These are phyloP conservation scores for Syncephalis fuscata DNA, from an alignment of 371 early-diverging fungal genomes.

Conservation along the genomic window DNA sequence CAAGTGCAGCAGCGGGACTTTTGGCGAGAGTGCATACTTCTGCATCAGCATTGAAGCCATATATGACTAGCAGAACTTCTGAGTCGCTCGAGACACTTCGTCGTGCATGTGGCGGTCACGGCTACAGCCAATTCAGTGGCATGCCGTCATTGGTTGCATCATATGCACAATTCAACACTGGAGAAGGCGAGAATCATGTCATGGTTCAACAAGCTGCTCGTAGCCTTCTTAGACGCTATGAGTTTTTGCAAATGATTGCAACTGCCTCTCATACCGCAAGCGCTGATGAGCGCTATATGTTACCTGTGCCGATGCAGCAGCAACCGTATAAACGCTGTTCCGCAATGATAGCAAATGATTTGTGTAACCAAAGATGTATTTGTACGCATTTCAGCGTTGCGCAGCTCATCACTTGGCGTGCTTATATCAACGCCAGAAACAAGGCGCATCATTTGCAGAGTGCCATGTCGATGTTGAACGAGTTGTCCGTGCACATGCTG, in stretches of 20 bases:
- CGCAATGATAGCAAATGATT: too few species aligned
- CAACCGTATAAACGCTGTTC: slow-evolving; percentile 7
- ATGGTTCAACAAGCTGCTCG: slow-evolving; percentile 67
- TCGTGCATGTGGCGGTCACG: slow-evolving; percentile 78
- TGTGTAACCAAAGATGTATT: too few species aligned
- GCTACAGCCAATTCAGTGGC: slow-evolving; percentile 62
- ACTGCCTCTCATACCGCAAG: not conserved
- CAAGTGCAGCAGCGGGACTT: slow-evolving; percentile 38
- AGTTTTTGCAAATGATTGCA: not conserved
- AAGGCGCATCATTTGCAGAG: too few species aligned
- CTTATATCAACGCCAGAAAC: too few species aligned
- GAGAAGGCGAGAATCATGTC: slow-evolving; percentile 76
- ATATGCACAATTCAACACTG: slow-evolving; percentile 50
- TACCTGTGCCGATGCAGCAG: slow-evolving; percentile 17
- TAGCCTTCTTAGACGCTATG: slow-evolving; percentile 18
- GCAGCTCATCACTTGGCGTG: too few species aligned
- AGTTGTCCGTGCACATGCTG: too few species aligned
- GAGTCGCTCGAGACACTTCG: slow-evolving; percentile 66
- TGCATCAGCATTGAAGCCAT: slow-evolving; percentile 64
- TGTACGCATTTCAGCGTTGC: too few species aligned
- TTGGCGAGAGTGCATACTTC: slow-evolving; percentile 69
- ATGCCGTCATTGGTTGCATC: slow-evolving; percentile 51
- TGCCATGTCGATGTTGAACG: too few species aligned
- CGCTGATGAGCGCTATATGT: not conserved
- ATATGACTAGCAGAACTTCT: slow-evolving; percentile 51